Evolutionary conservation across 345 rosid species (phyloP), one percentile per base, ranked within the genome.

Genomic region (Eutrema japonicum): DNA sequence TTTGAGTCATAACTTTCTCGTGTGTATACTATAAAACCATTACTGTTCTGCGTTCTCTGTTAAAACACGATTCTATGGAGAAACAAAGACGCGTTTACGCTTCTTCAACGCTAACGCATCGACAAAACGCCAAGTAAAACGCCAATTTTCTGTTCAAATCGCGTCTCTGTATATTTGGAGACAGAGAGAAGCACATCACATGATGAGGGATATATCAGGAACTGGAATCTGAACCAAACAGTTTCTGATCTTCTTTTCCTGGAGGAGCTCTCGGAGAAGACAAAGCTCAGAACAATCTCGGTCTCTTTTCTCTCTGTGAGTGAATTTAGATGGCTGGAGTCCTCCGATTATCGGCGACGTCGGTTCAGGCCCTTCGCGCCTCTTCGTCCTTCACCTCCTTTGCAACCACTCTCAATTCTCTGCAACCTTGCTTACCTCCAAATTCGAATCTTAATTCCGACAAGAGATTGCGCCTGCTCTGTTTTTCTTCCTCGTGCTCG

Each of bases 241-340:
- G 71, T 71, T 55, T 65, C 76, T 77, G 72, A 77, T 77, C 76
- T 77, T 60, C 47, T 60, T 38, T 41, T 16, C 13, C 26, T 6
- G 16, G 48, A 38, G 80, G 72, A 56, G 70, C 74, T 75, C 59
- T 54, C 59, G 69, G 70, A 68, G 77, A 65, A 56, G 66, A 73
- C 14, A 73, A 11, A 51, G 9, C 50, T 11, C 18, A 50, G 9
- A 33, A 46, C 30, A 61, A 33, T 40, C 57, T 56, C 70, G 13
- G 18, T 67, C 7, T 52, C 64, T 18, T 45, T 26, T 47, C 32
- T 4, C 1, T 40, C 13, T 27, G 49, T n/a, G 5, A n/a, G 62
- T 62, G 38, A 40, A 33, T 76, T 52, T 79, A 70, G 67, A 90
- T 90, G 96, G 93, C 90, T 52, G 92, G 84, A 81, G 89, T 76